phyloP scores from a whole-genome alignment of 2,329 filamentous ascomycete species.

The Nothophaeocryptopus gaeumannii region DNA sequence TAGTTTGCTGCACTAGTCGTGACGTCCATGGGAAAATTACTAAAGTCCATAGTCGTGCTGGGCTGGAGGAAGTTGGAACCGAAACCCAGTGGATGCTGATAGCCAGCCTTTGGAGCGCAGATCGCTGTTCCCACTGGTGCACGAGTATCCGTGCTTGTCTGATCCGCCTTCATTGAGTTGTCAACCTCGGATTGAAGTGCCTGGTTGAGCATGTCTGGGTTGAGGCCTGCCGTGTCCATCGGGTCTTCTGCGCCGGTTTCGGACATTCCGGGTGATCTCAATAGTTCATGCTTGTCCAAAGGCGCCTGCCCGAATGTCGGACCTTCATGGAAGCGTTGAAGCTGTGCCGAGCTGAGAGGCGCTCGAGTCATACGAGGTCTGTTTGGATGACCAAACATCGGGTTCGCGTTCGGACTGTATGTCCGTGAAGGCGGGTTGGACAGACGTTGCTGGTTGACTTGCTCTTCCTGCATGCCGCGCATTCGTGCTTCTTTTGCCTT shows the following conservation, averaged over 20 bases:
- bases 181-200: slow-evolving; percentile 5
- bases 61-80: slow-evolving; percentile 15
- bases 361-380: slow-evolving; percentile 31
- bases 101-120: background rate
- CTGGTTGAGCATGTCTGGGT: slow-evolving; percentile 12
- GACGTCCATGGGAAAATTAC: slow-evolving; percentile 10
- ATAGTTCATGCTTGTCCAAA: slow-evolving; percentile 33
- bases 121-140: too few species aligned
- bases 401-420: slow-evolving; percentile 35
- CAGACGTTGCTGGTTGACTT: slow-evolving; percentile 21
- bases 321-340: slow-evolving; percentile 33
- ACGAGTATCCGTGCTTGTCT: background rate
- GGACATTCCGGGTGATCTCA: slow-evolving; percentile 31
- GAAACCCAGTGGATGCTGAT: slow-evolving; percentile 4
- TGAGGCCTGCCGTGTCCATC: slow-evolving; percentile 12
- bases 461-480: slow-evolving; percentile 47
- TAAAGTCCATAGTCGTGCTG: slow-evolving; percentile 16
- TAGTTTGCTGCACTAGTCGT: slow-evolving; percentile 5
- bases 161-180: slow-evolving; percentile 1
- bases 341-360: slow-evolving; percentile 35
- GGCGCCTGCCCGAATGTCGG: slow-evolving; percentile 34
- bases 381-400: slow-evolving; percentile 33
- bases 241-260: slow-evolving; percentile 18
- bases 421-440: slow-evolving; percentile 23
- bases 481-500: slow-evolving; percentile 56